Evolutionary conservation across 1,284 basidiomycete genomes (phyloP).

Genomic region (Marasmius tenuissimus): DNA sequence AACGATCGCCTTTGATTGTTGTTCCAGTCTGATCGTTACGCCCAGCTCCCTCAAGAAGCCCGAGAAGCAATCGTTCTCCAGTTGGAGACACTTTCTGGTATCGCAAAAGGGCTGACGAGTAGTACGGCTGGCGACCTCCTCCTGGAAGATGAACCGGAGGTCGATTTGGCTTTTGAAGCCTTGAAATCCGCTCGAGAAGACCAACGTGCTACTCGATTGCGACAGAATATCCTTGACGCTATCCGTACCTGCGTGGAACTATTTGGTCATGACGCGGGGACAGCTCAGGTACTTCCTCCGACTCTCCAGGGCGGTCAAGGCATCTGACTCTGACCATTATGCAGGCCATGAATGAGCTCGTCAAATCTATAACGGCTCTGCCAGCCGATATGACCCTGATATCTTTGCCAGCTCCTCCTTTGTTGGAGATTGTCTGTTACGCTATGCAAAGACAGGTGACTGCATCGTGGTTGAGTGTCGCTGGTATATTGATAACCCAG

Average conservation of each 20-base stretch:
- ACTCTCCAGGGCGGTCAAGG: background rate
- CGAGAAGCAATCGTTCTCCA: slow-evolving; percentile 61
- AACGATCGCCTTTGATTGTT: background rate
- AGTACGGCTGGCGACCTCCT: slow-evolving; percentile 57
- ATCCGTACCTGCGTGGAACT: slow-evolving; percentile 64
- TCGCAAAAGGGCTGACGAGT: slow-evolving; percentile 82
- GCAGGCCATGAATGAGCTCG: slow-evolving; percentile 76
- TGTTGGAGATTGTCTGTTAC: slow-evolving; percentile 76
- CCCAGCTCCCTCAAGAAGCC: slow-evolving; percentile 71
- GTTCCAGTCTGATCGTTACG: slow-evolving; percentile 11
- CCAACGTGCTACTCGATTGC: slow-evolving; percentile 58
- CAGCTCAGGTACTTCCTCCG: slow-evolving; percentile 64
- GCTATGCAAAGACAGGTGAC: slow-evolving; percentile 76
- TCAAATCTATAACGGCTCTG: slow-evolving; percentile 77
- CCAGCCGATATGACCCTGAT: slow-evolving; percentile 74
- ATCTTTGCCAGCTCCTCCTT: slow-evolving; percentile 74
- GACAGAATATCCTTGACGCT: slow-evolving; percentile 61
- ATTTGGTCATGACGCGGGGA: slow-evolving; percentile 75
- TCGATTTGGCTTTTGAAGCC: slow-evolving; percentile 47
- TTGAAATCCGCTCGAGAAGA: slow-evolving; percentile 67
- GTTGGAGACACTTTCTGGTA: slow-evolving; percentile 77
- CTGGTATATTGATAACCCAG: slow-evolving; percentile 75
- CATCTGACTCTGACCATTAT: background rate
- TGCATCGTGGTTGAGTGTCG: slow-evolving; percentile 81
- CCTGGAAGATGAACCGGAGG: slow-evolving; percentile 56